phyloP scores from a whole-genome alignment of 306 rosid species.

The Purshia tridentata region DNA sequence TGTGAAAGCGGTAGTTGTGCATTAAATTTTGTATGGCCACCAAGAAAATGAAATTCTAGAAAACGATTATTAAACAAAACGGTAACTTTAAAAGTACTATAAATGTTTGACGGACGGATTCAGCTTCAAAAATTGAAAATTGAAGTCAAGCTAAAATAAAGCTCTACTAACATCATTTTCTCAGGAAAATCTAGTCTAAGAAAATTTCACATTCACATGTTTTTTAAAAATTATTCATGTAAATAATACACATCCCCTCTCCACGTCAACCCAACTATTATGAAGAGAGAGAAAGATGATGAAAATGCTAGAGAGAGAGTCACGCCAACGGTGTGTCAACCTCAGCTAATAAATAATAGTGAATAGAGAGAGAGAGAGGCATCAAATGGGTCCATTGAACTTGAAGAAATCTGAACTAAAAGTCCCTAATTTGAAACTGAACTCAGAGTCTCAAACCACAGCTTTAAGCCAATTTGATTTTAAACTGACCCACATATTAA shows the following conservation, averaged over 20 bases:
- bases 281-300: slow-evolving; percentile 17
- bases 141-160: neutral
- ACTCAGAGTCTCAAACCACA: neutral
- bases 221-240: neutral
- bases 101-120: slow-evolving; percentile 20
- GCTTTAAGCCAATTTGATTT: neutral
- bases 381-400: neutral
- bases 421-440: slow-evolving; percentile 9
- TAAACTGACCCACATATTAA: slow-evolving; percentile 6
- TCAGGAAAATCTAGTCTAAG: slow-evolving; percentile 9
- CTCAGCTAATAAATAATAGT: slow-evolving; percentile 14
- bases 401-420: slow-evolving; percentile 6
- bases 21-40: slow-evolving; percentile 40
- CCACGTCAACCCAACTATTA: slow-evolving; percentile 19
- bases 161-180: neutral
- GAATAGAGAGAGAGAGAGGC: neutral
- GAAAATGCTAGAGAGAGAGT: slow-evolving; percentile 14
- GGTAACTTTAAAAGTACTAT: slow-evolving; percentile 23
- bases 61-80: neutral
- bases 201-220: neutral
- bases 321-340: slow-evolving; percentile 9
- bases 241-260: slow-evolving; percentile 19
- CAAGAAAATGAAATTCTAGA: neutral
- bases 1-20: slow-evolving; percentile 45
- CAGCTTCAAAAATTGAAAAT: slow-evolving; percentile 4